Percentiles rank a stretch among this genome's conserved stretches.
phyloP scores from a whole-genome alignment of 1,284 basidiomycete species.

The Rhizopogon hawkerae region DNA sequence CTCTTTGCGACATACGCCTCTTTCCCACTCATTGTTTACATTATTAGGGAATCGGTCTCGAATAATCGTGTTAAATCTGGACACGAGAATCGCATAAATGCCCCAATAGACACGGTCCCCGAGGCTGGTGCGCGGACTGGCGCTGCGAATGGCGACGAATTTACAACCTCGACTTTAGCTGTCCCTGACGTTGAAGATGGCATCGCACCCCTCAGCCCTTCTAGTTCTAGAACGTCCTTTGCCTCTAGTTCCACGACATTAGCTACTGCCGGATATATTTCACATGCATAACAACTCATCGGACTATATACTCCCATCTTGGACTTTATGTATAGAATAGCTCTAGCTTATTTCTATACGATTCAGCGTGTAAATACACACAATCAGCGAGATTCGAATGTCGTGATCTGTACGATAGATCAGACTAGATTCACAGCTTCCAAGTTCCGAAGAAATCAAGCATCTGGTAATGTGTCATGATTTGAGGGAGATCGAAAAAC shows the following conservation, averaged over 20 bases:
- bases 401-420: neutral
- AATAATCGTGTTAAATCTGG: conserved; percentile 71
- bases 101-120: conserved; percentile 62
- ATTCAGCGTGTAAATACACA: neutral
- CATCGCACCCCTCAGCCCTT: conserved; percentile 19
- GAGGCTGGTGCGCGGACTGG: conserved; percentile 59
- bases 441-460: conserved; percentile 3
- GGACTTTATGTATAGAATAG: neutral
- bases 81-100: conserved; percentile 38
- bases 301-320: neutral
- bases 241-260: conserved; percentile 13
- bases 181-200: conserved; percentile 36
- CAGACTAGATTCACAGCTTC: neutral
- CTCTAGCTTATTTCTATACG: neutral
- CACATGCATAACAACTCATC: neutral
- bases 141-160: conserved; percentile 56
- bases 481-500: neutral
- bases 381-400: neutral
- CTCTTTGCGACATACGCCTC: neutral
- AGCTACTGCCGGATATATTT: neutral
- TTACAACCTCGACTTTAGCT: conserved; percentile 44
- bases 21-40: conserved; percentile 3
- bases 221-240: conserved; percentile 19
- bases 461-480: conserved; percentile 1
- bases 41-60: conserved; percentile 53